These are phyloP conservation scores for Botryotinia globosa DNA, from an alignment of 2,329 filamentous ascomycete genomes.

Conservation along the genomic window DNA sequence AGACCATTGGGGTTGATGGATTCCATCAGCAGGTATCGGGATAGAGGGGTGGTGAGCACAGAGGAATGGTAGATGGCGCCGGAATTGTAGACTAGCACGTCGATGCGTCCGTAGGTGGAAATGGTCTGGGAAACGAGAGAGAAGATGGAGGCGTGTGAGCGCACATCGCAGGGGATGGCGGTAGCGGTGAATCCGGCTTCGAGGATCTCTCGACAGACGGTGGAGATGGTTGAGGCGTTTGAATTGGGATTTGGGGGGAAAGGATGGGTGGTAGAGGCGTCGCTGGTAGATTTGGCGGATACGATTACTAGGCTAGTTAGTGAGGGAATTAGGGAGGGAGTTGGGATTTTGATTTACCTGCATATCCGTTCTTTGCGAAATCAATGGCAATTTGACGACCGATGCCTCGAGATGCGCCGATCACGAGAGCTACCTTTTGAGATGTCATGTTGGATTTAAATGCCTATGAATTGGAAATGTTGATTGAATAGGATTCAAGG, in stretches of 20 bases:
- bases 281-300: constrained; percentile 70
- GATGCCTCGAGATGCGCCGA: constrained; percentile 77
- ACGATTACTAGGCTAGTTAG: constrained; percentile 50
- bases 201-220: constrained; percentile 71
- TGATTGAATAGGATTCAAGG: neutral
- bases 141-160: constrained; percentile 58
- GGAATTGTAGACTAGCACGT: constrained; percentile 78
- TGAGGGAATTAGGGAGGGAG: neutral
- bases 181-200: constrained; percentile 61
- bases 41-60: constrained; percentile 68
- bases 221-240: constrained; percentile 71
- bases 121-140: constrained; percentile 54
- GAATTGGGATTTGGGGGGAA: constrained; percentile 81
- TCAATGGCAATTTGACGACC: constrained; percentile 74
- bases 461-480: neutral
- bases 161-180: constrained; percentile 69
- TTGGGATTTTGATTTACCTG: constrained; percentile 47
- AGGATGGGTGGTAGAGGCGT: constrained; percentile 52
- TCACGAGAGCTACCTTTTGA: constrained; percentile 60
- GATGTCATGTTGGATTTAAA: constrained; percentile 22
- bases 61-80: constrained; percentile 84
- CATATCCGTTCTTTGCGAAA: constrained; percentile 67
- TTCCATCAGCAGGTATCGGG: constrained; percentile 78
- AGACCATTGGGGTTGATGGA: constrained; percentile 71
- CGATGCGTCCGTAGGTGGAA: constrained; percentile 49